These are phyloP conservation scores for Suillus occidentalis DNA, from an alignment of 768 basidiomycete genomes.

Conservation along the genomic window DNA sequence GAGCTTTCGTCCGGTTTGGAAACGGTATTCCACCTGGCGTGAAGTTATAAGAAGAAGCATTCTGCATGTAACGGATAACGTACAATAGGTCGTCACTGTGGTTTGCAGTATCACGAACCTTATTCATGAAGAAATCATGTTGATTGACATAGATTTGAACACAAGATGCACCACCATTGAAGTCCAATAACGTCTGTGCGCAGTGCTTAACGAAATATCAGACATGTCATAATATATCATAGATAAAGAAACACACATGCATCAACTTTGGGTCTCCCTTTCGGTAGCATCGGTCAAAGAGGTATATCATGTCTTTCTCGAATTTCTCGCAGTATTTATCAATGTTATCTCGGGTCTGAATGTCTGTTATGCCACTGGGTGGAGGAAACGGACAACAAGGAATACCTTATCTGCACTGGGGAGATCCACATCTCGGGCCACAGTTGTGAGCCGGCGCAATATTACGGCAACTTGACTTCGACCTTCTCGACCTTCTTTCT, in stretches of 20 bases:
- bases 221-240: constrained; percentile 12
- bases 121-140: constrained; percentile 99
- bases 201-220: constrained; percentile 69
- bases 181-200: constrained; percentile 93
- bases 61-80: constrained; percentile 18
- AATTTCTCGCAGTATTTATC: constrained; percentile 99
- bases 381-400: neutral
- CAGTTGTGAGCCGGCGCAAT: constrained; percentile 77
- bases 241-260: constrained; percentile 62
- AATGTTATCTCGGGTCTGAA: constrained; percentile 83
- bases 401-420: constrained; percentile 76
- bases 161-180: constrained; percentile 96
- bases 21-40: constrained; percentile 72
- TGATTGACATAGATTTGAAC: constrained; percentile 99
- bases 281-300: constrained; percentile 95
- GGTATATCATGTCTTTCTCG: constrained; percentile 95
- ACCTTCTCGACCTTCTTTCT: constrained; percentile 88
- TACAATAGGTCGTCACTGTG: constrained; percentile 59
- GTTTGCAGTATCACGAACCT: constrained; percentile 65
- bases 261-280: constrained; percentile 99
- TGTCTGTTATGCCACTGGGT: neutral
- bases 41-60: neutral
- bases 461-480: constrained; percentile 86
- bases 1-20: constrained; percentile 77
- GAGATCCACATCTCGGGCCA: constrained; percentile 92